Percentiles rank a stretch among this genome's conserved stretches.
These are phyloP conservation scores for Inosperma sp. DNA, from an alignment of 768 basidiomycete genomes.

Conservation along the genomic window DNA sequence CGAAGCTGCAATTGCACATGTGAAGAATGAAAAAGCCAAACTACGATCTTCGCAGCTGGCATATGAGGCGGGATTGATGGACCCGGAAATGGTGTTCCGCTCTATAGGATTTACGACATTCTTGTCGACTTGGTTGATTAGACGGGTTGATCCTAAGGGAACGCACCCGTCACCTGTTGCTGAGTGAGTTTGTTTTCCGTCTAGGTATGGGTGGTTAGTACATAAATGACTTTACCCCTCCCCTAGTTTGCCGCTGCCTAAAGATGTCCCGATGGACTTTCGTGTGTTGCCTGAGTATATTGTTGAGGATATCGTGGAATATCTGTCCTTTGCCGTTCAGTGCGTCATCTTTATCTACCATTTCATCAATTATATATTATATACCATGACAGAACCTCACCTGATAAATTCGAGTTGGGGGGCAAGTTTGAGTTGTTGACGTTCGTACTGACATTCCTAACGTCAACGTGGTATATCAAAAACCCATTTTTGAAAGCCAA, in stretches of 20 bases:
- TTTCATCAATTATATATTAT: neutral
- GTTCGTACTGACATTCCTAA: conserved; percentile 87
- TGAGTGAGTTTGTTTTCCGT: conserved; percentile 54
- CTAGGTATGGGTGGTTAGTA: neutral
- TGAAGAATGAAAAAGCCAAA: conserved; percentile 72
- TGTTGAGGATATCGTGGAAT: conserved; percentile 90
- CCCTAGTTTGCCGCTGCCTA: conserved; percentile 76
- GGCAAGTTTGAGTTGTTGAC: conserved; percentile 85
- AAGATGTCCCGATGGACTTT: conserved; percentile 81
- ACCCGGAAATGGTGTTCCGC: conserved; percentile 77
- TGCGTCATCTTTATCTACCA: conserved; percentile 31
- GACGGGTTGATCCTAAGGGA: conserved; percentile 79
- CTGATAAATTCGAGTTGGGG: conserved; percentile 75
- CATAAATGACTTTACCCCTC: neutral
- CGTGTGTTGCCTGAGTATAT: conserved; percentile 90
- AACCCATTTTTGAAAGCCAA: conserved; percentile 97
- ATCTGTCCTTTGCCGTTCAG: conserved; percentile 79
- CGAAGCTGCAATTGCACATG: conserved; percentile 69
- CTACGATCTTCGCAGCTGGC: conserved; percentile 71
- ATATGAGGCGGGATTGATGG: conserved; percentile 79
- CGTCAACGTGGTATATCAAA: conserved; percentile 96
- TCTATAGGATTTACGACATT: conserved; percentile 84
- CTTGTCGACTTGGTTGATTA: conserved; percentile 89
- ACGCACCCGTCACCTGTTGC: conserved; percentile 65
- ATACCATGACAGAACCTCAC: conserved; percentile 45